Evolutionary conservation across 2,329 filamentous ascomycete genomes (phyloP).

Genomic region (Elsinoe fawcettii): DNA sequence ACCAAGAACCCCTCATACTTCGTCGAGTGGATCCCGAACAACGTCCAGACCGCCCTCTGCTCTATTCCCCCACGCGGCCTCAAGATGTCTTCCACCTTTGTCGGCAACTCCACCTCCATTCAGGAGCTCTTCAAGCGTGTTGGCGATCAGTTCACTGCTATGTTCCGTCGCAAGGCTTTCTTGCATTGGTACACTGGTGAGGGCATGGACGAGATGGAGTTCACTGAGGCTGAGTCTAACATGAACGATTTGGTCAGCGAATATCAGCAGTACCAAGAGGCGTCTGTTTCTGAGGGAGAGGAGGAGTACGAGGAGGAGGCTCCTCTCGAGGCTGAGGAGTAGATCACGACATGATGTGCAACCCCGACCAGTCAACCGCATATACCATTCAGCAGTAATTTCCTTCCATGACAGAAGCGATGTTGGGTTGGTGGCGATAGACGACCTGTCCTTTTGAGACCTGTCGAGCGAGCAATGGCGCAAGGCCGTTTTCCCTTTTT

Average conservation of each 20-base stretch:
- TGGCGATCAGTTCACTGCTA: slow-evolving; percentile 98
- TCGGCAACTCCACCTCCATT: slow-evolving; percentile 98
- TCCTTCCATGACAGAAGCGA: slow-evolving; percentile 14
- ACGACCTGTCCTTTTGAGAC: slow-evolving; percentile 11
- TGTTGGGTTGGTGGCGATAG: slow-evolving; percentile 13
- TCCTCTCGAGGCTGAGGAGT: slow-evolving; percentile 64
- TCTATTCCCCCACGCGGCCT: slow-evolving; percentile 95
- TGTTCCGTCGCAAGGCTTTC: slow-evolving; percentile 99
- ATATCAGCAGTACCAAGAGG: slow-evolving; percentile 99
- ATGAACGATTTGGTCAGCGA: slow-evolving; percentile 99
- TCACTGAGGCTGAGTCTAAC: slow-evolving; percentile 99
- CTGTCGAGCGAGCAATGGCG: slow-evolving; percentile 16
- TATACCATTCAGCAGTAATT: slow-evolving; percentile 16
- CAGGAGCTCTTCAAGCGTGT: slow-evolving; percentile 99
- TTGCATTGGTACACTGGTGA: slow-evolving; percentile 99
- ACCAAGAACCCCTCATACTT: slow-evolving; percentile 99
- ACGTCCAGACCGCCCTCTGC: slow-evolving; percentile 98
- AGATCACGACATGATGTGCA: slow-evolving; percentile 27
- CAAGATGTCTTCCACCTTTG: slow-evolving; percentile 98
- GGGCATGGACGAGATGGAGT: slow-evolving; percentile 99
- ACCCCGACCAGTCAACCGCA: not conserved
- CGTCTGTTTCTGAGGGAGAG: slow-evolving; percentile 92
- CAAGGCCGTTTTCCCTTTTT: slow-evolving; percentile 15
- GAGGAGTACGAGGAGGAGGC: slow-evolving; percentile 89
- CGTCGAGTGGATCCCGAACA: slow-evolving; percentile 99